These are phyloP conservation scores for Senna siamea DNA, from an alignment of 306 rosid genomes.

Conservation along the genomic window DNA sequence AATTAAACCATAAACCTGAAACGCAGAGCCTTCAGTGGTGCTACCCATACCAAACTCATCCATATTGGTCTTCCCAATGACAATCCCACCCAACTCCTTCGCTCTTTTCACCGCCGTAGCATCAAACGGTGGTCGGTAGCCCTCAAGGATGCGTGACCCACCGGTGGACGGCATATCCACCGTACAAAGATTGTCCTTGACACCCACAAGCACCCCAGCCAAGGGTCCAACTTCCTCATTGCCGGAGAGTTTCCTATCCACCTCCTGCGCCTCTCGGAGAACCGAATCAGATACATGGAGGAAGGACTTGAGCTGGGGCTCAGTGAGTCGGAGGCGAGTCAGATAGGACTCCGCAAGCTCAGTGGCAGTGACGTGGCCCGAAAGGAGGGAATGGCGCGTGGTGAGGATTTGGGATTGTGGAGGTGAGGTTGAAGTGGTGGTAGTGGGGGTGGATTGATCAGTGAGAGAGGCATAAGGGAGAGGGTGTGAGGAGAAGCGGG, in stretches of 20 bases:
- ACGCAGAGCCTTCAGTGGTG: conserved; percentile 93
- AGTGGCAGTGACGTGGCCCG: conserved; percentile 65
- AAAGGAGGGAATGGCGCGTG: conserved; percentile 76
- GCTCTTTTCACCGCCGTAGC: conserved; percentile 83
- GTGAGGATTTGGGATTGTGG: conserved; percentile 81
- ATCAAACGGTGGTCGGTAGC: conserved; percentile 82
- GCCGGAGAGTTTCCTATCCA: conserved; percentile 57
- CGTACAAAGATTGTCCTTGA: conserved; percentile 94
- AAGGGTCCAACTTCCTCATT: conserved; percentile 76
- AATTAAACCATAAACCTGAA: conserved; percentile 63
- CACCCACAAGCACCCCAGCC: conserved; percentile 85
- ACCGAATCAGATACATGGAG: conserved; percentile 71
- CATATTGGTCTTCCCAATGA: conserved; percentile 90
- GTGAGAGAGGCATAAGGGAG: conserved; percentile 52
- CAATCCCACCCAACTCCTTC: conserved; percentile 79
- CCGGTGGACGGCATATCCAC: conserved; percentile 88
- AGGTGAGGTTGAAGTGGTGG: conserved; percentile 30
- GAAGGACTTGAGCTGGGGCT: conserved; percentile 78
- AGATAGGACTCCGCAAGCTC: conserved; percentile 69
- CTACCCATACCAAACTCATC: conserved; percentile 99
- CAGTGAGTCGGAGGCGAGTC: conserved; percentile 68
- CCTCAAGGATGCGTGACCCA: conserved; percentile 78
- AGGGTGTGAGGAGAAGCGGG: conserved; percentile 50
- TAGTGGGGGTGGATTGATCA: conserved; percentile 43
- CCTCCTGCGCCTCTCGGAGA: conserved; percentile 54